Evolutionary conservation across 139 green algal genomes (phyloP), one percentile per base, ranked within the genome.

Genomic region (Chlorella sp.): DNA sequence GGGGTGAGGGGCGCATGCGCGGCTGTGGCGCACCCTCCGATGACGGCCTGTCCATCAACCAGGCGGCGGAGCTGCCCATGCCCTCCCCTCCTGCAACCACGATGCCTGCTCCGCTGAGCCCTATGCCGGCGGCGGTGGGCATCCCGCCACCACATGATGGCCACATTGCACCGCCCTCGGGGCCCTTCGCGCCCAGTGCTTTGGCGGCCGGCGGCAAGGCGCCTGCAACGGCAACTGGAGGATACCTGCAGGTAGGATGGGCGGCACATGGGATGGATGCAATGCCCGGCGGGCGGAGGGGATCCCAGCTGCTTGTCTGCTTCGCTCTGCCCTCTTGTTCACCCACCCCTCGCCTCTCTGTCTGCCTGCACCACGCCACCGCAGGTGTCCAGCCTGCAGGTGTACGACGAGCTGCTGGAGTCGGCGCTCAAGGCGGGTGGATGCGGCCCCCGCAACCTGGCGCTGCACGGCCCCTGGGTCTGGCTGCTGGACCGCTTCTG

Each of bases 401-500:
- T 93, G 62, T 94, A 94, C 62, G 88, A 92, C 74, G 80, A 87
- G 56, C 55, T 89, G n/a, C 84, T 94, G 69, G 72, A 82, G 30
- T 82, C 87, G 28, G 90, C 89, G 23, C 76, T 94, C 32, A 25
- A 60, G 20, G 84, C 88, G 9, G 74, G 87, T 36, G 79, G 75
- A 7, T 93, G 89, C 34, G 91, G 87, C 2, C 78, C 82, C 20
- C 60, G 74, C 32, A 76, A 84, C n/a, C 86, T 94, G n/a, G 69
- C 47, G 1, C 78, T 92, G 36, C 72, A 69, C 4, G 88, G 71
- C 20, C 67, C 85, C 28, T 94, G 91, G 91, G 51, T 68, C 23
- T 94, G 91, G 91, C 87, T 94, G 78, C 76, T 93, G 56, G n/a
- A 47, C 20, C 80, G 74, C 60, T 91, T 92, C 80, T 80, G 81